Percentiles rank a stretch among this genome's conserved stretches.
Evolutionary conservation across 2,329 filamentous ascomycete genomes (phyloP).

Genomic region (Proliferodiscus dingleyae): DNA sequence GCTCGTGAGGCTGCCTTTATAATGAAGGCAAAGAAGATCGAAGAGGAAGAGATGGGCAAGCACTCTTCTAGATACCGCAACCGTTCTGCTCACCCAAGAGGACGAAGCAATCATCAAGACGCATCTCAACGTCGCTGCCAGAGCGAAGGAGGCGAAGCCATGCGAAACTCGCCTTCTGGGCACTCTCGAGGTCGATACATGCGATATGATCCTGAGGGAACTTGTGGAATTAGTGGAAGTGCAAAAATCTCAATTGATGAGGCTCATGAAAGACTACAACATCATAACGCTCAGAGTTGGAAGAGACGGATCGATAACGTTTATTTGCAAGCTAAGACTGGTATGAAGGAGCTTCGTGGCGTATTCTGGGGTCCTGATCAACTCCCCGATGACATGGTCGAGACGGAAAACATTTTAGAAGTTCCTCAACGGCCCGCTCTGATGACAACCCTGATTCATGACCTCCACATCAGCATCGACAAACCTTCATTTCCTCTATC

Average conservation of each 20-base stretch:
- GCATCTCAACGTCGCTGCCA: conserved; percentile 24
- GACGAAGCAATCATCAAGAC: conserved; percentile 26
- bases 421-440: conserved; percentile 81
- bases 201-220: conserved; percentile 76
- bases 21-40: conserved; percentile 79
- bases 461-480: conserved; percentile 80
- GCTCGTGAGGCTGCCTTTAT: conserved; percentile 87
- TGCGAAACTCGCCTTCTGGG: conserved; percentile 27
- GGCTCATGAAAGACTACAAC: conserved; percentile 68
- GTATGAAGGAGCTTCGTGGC: conserved; percentile 73
- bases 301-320: conserved; percentile 81
- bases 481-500: conserved; percentile 86
- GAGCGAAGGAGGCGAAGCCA: conserved; percentile 28
- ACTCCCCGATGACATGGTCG: conserved; percentile 73
- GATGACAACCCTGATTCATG: conserved; percentile 74
- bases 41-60: conserved; percentile 60
- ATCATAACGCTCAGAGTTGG: conserved; percentile 86
- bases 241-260: conserved; percentile 71
- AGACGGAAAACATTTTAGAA: conserved; percentile 78
- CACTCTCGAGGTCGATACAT: conserved; percentile 40
- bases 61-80: conserved; percentile 50
- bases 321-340: conserved; percentile 61
- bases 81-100: conserved; percentile 41
- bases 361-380: conserved; percentile 81
- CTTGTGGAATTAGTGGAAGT: conserved; percentile 64